These are phyloP conservation scores for Taphrina sp. DNA, from an alignment of 1,139 yeast species.

Conservation along the genomic window DNA sequence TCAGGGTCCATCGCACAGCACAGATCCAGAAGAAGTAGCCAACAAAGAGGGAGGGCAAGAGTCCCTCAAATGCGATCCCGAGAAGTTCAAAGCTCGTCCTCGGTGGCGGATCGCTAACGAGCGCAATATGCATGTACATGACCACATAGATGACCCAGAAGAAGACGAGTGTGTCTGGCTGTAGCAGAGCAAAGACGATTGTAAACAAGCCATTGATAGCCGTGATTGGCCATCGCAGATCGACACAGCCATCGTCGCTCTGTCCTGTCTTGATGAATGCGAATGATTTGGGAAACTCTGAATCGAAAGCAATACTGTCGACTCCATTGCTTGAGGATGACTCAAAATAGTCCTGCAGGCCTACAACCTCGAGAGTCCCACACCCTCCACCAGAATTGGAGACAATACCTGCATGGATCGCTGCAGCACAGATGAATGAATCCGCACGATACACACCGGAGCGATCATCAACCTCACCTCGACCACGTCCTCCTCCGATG, in stretches of 20 bases:
- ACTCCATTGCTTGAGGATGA: slow-evolving; percentile 50
- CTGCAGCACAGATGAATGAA: slow-evolving; percentile 86
- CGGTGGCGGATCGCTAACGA: slow-evolving; percentile 82
- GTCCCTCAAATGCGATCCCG: slow-evolving; percentile 68
- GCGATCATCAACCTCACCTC: slow-evolving; percentile 41
- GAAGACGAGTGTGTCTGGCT: slow-evolving; percentile 53
- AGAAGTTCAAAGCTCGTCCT: slow-evolving; percentile 53
- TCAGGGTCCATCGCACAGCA: slow-evolving; percentile 26
- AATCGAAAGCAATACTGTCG: slow-evolving; percentile 61
- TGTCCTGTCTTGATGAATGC: slow-evolving; percentile 50
- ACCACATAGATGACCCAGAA: slow-evolving; percentile 62
- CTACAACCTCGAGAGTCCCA: slow-evolving; percentile 61
- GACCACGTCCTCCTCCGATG: slow-evolving; percentile 74
- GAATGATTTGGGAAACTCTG: slow-evolving; percentile 74
- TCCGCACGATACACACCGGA: slow-evolving; percentile 69
- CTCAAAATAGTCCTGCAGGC: slow-evolving; percentile 54
- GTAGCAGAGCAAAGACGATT: slow-evolving; percentile 57
- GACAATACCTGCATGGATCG: slow-evolving; percentile 76
- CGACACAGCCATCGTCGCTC: slow-evolving; percentile 50
- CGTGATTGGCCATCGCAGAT: slow-evolving; percentile 62
- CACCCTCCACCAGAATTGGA: slow-evolving; percentile 80
- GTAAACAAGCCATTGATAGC: slow-evolving; percentile 56
- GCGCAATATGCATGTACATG: slow-evolving; percentile 84
- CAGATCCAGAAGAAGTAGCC: slow-evolving; percentile 58
- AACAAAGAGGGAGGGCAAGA: slow-evolving; percentile 72